Evolutionary conservation across 495 filamentous ascomycete genomes (phyloP), one percentile per base, ranked within the genome.

Genomic region (Platismatia glauca): DNA sequence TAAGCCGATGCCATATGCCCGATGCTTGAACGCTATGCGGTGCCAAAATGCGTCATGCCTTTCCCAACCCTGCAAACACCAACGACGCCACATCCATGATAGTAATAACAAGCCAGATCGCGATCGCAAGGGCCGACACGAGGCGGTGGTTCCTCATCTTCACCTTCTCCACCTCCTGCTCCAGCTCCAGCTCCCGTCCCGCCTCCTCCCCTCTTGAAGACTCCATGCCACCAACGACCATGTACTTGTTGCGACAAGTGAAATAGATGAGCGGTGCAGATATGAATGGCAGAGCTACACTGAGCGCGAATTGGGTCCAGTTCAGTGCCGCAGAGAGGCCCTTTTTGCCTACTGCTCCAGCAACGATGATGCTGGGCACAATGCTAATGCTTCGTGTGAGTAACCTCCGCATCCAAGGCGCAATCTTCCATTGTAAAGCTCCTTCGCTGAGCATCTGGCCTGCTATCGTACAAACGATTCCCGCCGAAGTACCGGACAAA

Each of bases 251-350:
- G 52, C 85, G 78, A 63, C 87, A 90, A 1, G 91, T 96, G 68
- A 95, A 95, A 71, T 86, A 96, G 66, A 96, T 87, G 27, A 96
- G 74, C 24, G 91, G 91, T 6, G 89, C 89, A 15, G 81, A 84
- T 35, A 93, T 84, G 69, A 95, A 90, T 0, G 91, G 91, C 39
- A 96, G 74, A 34, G 90, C 86, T 6, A 92, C 81, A 65, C 86
- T 90, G 46, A 96, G 74, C 3, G 84, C 89, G 59, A 95, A 90
- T 71, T 96, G 91, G 22, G 78, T 85, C 4, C 81, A 90, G 58
- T 84, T 90, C 41, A 95, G 74, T 5, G 91, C 87, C n/a, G 79
- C 81, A 44, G 85, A 78, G 27, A 96, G 77, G 0, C 89, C 89
- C 11, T 85, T 73, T 55, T 79, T 77, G 0, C 91, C 91, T 24